Conservation (phyloP, 768 basidiomycete genomes). For the Mycena belliarum region DNA sequence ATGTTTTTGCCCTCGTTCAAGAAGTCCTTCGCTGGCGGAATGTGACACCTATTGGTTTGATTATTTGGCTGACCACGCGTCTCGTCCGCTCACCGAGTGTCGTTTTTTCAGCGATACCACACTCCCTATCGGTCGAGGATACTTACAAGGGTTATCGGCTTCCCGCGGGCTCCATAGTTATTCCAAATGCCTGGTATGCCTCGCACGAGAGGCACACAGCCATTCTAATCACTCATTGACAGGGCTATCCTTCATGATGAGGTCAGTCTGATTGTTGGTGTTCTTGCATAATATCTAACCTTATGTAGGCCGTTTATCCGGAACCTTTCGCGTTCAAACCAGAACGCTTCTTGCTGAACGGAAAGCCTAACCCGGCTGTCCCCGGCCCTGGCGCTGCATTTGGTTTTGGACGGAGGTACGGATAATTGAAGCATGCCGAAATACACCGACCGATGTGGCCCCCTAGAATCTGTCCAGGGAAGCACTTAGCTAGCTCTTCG, state of each 20-base stretch:
- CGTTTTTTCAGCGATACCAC: background rate
- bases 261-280: background rate
- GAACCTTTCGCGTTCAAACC: conserved; percentile 4
- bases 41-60: conserved; percentile 9
- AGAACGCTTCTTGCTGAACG: conserved; percentile 5
- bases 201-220: too few species aligned
- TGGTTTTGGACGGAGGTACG: conserved; percentile 2
- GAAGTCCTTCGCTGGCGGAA: conserved; percentile 8
- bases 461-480: conserved; percentile 22
- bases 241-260: conserved; percentile 20
- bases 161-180: background rate
- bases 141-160: background rate
- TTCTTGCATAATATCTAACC: background rate
- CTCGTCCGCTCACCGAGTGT: too few species aligned
- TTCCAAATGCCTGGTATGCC: background rate
- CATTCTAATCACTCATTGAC: background rate
- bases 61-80: background rate
- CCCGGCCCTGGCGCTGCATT: background rate
- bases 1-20: conserved; percentile 6
- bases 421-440: background rate
- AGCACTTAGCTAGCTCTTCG: conserved; percentile 24
- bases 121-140: background rate
- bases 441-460: background rate
- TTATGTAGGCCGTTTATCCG: conserved; percentile 21
- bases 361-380: background rate